Evolutionary conservation across 176 grass and related monocot species (phyloP).

Genomic region (Pontederia paniculata): DNA sequence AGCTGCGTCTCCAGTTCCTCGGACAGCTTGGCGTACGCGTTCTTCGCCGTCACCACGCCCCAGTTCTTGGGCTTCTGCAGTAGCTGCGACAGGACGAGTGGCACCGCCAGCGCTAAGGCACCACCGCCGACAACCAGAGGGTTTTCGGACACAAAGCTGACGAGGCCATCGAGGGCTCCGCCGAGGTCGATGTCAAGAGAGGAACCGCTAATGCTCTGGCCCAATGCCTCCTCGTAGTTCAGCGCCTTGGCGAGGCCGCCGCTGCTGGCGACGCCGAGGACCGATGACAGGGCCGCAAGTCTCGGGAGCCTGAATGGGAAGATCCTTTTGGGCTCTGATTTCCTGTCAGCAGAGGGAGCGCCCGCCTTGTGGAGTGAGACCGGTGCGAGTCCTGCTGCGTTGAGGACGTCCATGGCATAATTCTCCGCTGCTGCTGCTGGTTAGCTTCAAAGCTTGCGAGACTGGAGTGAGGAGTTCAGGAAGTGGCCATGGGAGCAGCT

Average conservation of each 20-base stretch:
- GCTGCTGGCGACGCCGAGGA: conserved; percentile 10
- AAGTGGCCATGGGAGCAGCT: too few species aligned
- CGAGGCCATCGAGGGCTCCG: conserved; percentile 25
- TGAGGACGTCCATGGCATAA: conserved; percentile 49
- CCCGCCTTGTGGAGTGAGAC: conserved; percentile 15
- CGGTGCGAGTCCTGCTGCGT: conserved; percentile 27
- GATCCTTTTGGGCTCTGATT: too few species aligned
- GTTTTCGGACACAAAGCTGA: conserved; percentile 46
- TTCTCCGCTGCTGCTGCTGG: neutral
- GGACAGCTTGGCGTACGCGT: conserved; percentile 46
- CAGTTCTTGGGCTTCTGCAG: conserved; percentile 47
- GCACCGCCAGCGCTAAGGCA: conserved; percentile 33
- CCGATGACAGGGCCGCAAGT: too few species aligned
- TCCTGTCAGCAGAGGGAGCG: neutral
- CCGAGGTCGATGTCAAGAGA: conserved; percentile 16
- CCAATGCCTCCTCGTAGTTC: conserved; percentile 66
- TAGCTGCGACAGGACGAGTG: conserved; percentile 38
- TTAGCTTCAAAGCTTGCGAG: too few species aligned
- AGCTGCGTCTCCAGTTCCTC: conserved; percentile 54
- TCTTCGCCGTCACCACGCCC: conserved; percentile 26
- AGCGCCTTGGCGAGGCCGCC: conserved; percentile 36
- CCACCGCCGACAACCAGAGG: conserved; percentile 34
- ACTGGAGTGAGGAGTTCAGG: too few species aligned
- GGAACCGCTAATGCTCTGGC: conserved; percentile 14
- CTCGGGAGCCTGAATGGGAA: too few species aligned